Conservation (phyloP, 129 eudicot species). For the Chrysanthemum seticuspe region DNA sequence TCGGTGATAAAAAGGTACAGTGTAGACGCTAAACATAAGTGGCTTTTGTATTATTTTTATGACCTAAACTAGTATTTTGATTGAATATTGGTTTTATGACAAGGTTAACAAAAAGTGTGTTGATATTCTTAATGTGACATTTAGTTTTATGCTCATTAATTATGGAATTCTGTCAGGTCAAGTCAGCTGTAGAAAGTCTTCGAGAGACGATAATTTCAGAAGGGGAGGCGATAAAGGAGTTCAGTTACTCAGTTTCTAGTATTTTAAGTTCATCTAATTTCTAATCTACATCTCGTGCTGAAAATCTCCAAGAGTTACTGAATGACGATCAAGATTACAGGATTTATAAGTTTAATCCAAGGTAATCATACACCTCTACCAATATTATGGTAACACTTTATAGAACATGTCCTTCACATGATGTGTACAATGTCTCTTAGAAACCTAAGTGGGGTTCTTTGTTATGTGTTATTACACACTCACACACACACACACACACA, state of each 20-base stretch:
- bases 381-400: no score
- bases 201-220: constrained; percentile 52
- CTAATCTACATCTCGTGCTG: constrained; percentile 60
- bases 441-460: no score
- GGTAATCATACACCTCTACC: constrained; percentile 38
- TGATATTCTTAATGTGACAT: constrained; percentile 6
- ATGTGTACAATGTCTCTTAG: no score
- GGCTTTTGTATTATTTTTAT: not conserved
- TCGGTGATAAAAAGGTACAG: constrained; percentile 71
- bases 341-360: constrained; percentile 56
- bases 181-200: constrained; percentile 64
- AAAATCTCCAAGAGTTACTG: constrained; percentile 68
- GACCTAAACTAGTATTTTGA: not conserved
- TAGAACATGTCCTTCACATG: no score
- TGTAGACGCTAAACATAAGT: constrained; percentile 1
- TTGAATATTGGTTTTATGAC: not conserved
- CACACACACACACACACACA: not conserved
- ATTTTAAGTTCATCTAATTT: constrained; percentile 58
- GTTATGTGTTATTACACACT: not conserved
- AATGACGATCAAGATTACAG: constrained; percentile 41
- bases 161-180: constrained; percentile 40
- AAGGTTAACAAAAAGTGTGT: not conserved
- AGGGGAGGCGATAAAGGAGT: constrained; percentile 48
- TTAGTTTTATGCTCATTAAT: constrained; percentile 18
- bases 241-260: constrained; percentile 63